Percentiles rank a stretch among this genome's conserved stretches.
Evolutionary conservation across 176 grass and related monocot genomes (phyloP).

Genomic region (Otatea glauca): DNA sequence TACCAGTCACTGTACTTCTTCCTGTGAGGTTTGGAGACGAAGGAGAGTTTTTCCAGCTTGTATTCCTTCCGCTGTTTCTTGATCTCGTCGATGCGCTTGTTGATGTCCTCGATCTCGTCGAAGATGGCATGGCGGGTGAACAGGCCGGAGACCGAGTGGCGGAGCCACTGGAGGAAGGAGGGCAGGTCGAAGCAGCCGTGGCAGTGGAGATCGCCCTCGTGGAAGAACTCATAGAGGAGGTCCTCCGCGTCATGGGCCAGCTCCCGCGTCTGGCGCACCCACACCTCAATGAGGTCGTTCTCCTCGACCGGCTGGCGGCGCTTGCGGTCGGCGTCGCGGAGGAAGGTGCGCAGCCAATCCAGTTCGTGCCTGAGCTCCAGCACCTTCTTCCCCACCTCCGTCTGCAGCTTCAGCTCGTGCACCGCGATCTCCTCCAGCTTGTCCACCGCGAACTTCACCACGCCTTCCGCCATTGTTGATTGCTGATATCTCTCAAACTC

Average conservation of each 20-base stretch:
- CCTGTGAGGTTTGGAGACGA: neutral
- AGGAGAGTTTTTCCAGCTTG: neutral
- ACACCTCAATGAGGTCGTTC: neutral
- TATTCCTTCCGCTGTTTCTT: neutral
- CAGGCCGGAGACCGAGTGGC: neutral
- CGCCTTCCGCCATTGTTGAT: conserved; percentile 14
- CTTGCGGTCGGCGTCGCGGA: conserved; percentile 13
- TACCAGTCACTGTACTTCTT: conserved; percentile 15
- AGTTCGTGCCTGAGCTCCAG: neutral
- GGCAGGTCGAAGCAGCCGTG: conserved; percentile 27
- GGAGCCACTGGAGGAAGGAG: conserved; percentile 19
- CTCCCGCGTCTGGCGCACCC: conserved; percentile 36
- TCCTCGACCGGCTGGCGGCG: neutral
- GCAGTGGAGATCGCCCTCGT: conserved; percentile 25
- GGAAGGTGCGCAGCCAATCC: conserved; percentile 16
- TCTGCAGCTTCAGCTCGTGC: conserved; percentile 25
- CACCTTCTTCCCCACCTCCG: conserved; percentile 36
- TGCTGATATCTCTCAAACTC: neutral
- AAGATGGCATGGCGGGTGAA: conserved; percentile 17
- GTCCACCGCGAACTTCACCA: conserved; percentile 26
- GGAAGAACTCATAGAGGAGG: conserved; percentile 19
- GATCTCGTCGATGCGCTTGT: neutral
- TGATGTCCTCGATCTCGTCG: neutral
- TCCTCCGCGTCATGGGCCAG: conserved; percentile 24
- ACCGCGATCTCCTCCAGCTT: conserved; percentile 16